Evolutionary conservation across 2,329 filamentous ascomycete genomes (phyloP).

Genomic region (Helotiales sp.): DNA sequence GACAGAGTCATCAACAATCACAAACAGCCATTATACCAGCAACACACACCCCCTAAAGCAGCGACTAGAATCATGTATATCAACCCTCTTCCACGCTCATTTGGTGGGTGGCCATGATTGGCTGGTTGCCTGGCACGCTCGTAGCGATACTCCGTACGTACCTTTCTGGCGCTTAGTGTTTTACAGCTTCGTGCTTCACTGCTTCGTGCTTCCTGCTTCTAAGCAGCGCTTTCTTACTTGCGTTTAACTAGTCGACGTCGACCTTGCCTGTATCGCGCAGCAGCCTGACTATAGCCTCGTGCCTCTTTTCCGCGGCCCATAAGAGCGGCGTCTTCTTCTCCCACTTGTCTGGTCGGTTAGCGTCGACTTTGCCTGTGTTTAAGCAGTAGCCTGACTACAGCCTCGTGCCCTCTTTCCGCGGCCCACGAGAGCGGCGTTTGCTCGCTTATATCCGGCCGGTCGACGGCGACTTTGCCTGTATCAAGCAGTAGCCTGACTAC

Average conservation of each 20-base stretch:
- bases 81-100: no score
- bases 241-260: not conserved
- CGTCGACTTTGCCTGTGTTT: slow-evolving; percentile 7
- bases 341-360: slow-evolving; percentile 8
- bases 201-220: not conserved
- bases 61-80: no score
- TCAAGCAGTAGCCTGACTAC: not conserved
- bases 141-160: no score
- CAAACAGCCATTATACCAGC: no score
- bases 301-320: not conserved
- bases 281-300: not conserved
- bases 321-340: slow-evolving; percentile 8
- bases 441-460: slow-evolving; percentile 2
- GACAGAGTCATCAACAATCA: no score
- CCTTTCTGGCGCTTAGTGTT: no score
- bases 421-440: slow-evolving; percentile 13
- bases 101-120: no score
- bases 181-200: no score
- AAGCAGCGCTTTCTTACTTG: not conserved
- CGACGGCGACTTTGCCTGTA: slow-evolving; percentile 8
- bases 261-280: not conserved
- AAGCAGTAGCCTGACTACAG: slow-evolving; percentile 11
- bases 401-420: not conserved
- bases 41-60: no score
- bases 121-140: no score